Conservation (phyloP, 192 early-diverging fungal species). For the Coemansia sp. region DNA sequence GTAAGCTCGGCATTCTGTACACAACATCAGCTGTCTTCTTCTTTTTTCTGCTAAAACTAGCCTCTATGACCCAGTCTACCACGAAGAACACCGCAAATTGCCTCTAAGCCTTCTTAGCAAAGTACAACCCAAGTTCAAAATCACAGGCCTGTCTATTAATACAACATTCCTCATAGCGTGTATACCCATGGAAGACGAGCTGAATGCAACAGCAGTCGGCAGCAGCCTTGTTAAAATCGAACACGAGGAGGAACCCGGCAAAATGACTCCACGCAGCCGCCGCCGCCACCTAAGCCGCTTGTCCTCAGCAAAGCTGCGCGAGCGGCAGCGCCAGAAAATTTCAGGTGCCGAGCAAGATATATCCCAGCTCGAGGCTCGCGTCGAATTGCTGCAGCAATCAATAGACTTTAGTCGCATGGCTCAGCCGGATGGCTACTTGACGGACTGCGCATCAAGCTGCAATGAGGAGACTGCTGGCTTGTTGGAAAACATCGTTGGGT, state of each 20-base stretch:
- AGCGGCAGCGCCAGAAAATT: slow-evolving; percentile 37
- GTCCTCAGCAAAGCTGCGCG: slow-evolving; percentile 44
- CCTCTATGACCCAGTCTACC: not conserved
- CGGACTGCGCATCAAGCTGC: not conserved
- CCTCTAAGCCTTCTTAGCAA: not conserved
- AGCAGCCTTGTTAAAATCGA: not conserved
- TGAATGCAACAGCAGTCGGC: not conserved
- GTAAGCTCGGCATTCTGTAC: not conserved
- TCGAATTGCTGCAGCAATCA: slow-evolving; percentile 18
- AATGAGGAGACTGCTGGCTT: not conserved
- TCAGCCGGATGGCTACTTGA: not conserved
- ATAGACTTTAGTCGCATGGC: not conserved
- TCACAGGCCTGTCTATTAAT: not conserved
- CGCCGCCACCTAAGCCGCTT: slow-evolving; percentile 45
- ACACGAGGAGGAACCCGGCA: not conserved
- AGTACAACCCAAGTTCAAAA: not conserved
- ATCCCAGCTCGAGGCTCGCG: slow-evolving; percentile 17
- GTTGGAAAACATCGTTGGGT: not conserved
- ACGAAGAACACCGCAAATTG: not conserved
- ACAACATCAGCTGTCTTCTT: not conserved
- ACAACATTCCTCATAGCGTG: not conserved
- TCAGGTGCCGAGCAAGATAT: slow-evolving; percentile 13
- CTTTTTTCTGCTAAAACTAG: not conserved
- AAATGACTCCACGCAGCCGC: slow-evolving; percentile 40
- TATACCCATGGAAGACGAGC: not conserved